Evolutionary conservation across 805 yeast genomes (phyloP), one percentile per base, ranked within the genome.

Genomic region (Hanseniaspora taiwanica): DNA sequence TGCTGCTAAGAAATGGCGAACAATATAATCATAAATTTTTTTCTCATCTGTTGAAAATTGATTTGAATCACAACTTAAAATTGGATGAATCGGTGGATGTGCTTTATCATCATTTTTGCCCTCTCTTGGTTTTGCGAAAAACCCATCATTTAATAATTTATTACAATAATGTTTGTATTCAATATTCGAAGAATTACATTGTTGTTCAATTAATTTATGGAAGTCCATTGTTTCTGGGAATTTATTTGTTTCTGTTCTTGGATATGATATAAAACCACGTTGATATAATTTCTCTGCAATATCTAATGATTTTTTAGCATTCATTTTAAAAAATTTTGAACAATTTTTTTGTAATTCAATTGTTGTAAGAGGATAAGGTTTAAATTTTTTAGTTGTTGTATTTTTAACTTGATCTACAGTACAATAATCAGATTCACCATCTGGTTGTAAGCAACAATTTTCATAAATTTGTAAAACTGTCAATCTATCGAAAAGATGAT

Each of bases 51-150:
- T 59, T 10, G 36, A 13, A n/a, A 46, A 45, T 3, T 46, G 43
- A 12, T 52, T 45, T 17, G 56, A 31, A 25, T 50, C 47, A 51
- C 55, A 36, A 59, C 64, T 23, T 52, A 67, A 47, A 64, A 72
- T 43, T 0, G 99, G 99, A 58, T 91, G 96, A 43, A 91, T 91
- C 0, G 99, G 96, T 4, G 98, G 97, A 70, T 91, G 99, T 19
- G 98, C 97, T 54, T 85, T 78, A 62, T 91, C 99, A 53, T 86
- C 82, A 53, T 83, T 78, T 10, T 65, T 69, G 4, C 99, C 99
- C 31, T 68, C 67, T 38, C 97, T 63, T 0, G 99, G 98, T 3
- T 52, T 52, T n/a, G 66, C 52, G 51, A 71, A 81, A 31, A 67
- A 69, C 6, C 35, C 60, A 7, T 59, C 58, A 6, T 72, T 39